Evolutionary conservation across 768 basidiomycete genomes (phyloP).

Genomic region (Cystoderma amianthinum): DNA sequence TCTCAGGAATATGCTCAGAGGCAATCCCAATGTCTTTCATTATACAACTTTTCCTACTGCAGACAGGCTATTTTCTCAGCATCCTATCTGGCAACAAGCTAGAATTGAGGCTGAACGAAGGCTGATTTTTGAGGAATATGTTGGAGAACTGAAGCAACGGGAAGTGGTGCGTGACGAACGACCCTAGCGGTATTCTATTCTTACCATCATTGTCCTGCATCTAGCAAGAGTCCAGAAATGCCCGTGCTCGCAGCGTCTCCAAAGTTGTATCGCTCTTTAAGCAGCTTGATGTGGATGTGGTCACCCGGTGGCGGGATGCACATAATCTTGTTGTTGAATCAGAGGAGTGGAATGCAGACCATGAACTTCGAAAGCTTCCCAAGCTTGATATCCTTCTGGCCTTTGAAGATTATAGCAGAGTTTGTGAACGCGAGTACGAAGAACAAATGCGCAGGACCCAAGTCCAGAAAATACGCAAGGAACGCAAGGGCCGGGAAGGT

Average conservation of each 20-base stretch:
- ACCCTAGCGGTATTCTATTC: not conserved
- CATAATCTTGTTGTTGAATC: constrained; percentile 72
- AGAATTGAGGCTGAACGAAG: constrained; percentile 80
- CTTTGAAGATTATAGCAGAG: constrained; percentile 90
- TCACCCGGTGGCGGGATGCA: constrained; percentile 90
- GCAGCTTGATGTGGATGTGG: constrained; percentile 80
- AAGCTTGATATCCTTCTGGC: constrained; percentile 88
- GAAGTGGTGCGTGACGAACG: constrained; percentile 64
- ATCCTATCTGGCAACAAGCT: constrained; percentile 89
- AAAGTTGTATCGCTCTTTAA: constrained; percentile 86
- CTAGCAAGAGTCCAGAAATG: constrained; percentile 74
- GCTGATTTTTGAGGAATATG: constrained; percentile 89
- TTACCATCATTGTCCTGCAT: constrained; percentile 4
- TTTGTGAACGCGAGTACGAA: constrained; percentile 87
- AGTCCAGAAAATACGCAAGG: constrained; percentile 78
- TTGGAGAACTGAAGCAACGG: constrained; percentile 75
- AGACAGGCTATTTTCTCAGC: constrained; percentile 77
- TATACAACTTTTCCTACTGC: constrained; percentile 90
- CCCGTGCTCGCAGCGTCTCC: constrained; percentile 71
- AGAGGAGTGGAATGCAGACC: constrained; percentile 71
- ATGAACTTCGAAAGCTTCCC: constrained; percentile 76
- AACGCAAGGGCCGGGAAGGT: constrained; percentile 85
- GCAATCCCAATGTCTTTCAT: constrained; percentile 83
- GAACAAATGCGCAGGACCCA: constrained; percentile 75
- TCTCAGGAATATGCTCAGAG: constrained; percentile 77